Base-by-base conservation (phyloP, 2,329 filamentous ascomycete genomes). In the Pseudogymnoascus sp. region DNA sequence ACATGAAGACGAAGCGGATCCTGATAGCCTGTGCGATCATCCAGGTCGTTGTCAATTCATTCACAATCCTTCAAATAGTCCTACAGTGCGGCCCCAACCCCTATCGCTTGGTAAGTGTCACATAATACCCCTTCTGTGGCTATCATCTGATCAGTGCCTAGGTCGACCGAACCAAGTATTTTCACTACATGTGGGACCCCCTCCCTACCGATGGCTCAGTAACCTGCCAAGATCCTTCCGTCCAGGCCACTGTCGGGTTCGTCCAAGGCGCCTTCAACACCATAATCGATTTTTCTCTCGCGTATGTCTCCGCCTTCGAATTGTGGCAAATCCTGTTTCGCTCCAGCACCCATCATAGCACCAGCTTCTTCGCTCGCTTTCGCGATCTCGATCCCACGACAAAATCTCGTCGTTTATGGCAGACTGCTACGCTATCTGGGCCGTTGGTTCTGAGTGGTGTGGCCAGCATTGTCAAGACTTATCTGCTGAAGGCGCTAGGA, bases 121-220 rank as follows among this genome's bases (percentile, higher is more conserved):
- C 21, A 51, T 15, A 17, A 15, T 7, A 8, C 44, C 31, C 29
- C 41, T 13, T 10, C n/a, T 9, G 12, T 25, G 12, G n/a, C 5
- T 58, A 29, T 58, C n/a, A 25, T 44, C 39, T 27, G 44, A 13
- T 31, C 17, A n/a, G 21, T 33, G 12, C 21, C 38, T 39, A 38
- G 29, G 29, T 35, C 3, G 61, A 75, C 59, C 67, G 73, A 15
- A 64, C 71, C 4, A 60, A 65, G 33, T 75, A 74, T 55, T 75
- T 75, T 61, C 70, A 75, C 42, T 75, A 74, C 35, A 74, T 74
- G 72, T 75, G 73, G 73, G 73, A 73, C 63, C 68, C 70, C 5
- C 64, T 73, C 1, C 73, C 73, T 5, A 44, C 63, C 7, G 70
- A 74, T 63, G 71, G 71, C 2, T 74, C 73, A 1, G 72, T 74